Evolutionary conservation across 2,329 filamentous ascomycete genomes (phyloP), one percentile per base, ranked within the genome.

Genomic region (Emericellopsis atlantica): DNA sequence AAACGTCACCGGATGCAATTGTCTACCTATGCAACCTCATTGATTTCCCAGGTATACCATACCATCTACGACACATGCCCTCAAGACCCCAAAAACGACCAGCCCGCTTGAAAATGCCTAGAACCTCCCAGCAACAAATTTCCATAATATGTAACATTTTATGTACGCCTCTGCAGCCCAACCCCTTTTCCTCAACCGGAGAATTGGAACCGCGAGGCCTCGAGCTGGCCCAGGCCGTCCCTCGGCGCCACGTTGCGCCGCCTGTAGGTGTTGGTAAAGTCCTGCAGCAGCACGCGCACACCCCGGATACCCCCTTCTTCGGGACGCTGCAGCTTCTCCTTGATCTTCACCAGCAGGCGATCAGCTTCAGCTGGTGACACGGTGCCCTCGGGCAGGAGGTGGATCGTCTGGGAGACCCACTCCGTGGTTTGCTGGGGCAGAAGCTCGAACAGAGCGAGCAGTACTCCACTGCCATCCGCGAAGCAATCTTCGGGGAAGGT

Each of bases 401-500:
- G 76, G 43, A 98, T 78, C 0, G 92, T 96, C 16, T 70, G 73
- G 47, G 87, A 79, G 18, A 95, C 80, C 89, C 92, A 96, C 6
- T 68, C 60, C 2, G 84, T 79, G 12, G 88, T 86, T 54, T 92
- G 75, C 41, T 76, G 69, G 0, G 92, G 92, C 54, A 93, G 69
- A 33, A 96, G 67, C 58, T 95, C 83, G 56, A 98, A 95, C 48
- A 96, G 70, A 4, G 82, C 81, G 45, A 98, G 76, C 40, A 98
- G 65, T n/a, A 95, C 86, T 5, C 88, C 89, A 38, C 87, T 95
- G 14, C 88, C 89, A 56, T 98, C 92, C 1, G 89, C 81, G 55
- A 96, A 94, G 63, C 89, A 95, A 59, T 96, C 92, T 35, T 85
- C 78, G 0, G 92, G 93, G 64, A 98, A 98, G 1, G 84, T 93